These are phyloP conservation scores for Bocquillonia castaneifolia DNA, from an alignment of 441 rosid species.

Conservation along the genomic window DNA sequence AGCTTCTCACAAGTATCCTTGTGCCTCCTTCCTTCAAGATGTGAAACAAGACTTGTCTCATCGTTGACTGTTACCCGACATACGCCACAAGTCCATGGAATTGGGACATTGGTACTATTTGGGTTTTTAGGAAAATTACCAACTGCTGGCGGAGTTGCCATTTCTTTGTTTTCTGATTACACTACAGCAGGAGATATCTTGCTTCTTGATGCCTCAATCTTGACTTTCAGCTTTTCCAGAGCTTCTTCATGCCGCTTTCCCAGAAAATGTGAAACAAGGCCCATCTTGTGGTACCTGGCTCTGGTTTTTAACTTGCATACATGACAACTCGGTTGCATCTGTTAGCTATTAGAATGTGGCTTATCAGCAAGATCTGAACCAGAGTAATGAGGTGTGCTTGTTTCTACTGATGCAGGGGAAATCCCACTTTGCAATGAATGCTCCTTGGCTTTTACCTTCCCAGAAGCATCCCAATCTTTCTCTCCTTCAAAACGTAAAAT, in stretches of 20 bases:
- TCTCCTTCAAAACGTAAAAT: not conserved
- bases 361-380: not conserved
- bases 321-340: not conserved
- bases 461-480: not conserved
- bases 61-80: not conserved
- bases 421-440: not conserved
- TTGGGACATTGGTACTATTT: not conserved
- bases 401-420: not conserved
- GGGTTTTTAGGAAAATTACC: not conserved
- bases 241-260: constrained; percentile 23
- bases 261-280: constrained; percentile 22
- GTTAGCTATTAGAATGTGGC: not conserved
- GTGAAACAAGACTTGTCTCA: not conserved
- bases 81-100: not conserved
- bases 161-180: not conserved
- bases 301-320: not conserved
- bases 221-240: constrained; percentile 17
- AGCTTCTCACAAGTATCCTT: not conserved
- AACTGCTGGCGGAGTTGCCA: not conserved
- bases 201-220: constrained; percentile 13
- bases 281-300: not conserved
- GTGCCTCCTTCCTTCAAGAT: constrained; percentile 1
- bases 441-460: not conserved
- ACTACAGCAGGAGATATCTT: not conserved
- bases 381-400: not conserved